A percentile compares a stretch with the other conserved stretches of the same genome.
Evolutionary conservation across 768 basidiomycete genomes (phyloP).

Genomic region (Amanita rimosa): DNA sequence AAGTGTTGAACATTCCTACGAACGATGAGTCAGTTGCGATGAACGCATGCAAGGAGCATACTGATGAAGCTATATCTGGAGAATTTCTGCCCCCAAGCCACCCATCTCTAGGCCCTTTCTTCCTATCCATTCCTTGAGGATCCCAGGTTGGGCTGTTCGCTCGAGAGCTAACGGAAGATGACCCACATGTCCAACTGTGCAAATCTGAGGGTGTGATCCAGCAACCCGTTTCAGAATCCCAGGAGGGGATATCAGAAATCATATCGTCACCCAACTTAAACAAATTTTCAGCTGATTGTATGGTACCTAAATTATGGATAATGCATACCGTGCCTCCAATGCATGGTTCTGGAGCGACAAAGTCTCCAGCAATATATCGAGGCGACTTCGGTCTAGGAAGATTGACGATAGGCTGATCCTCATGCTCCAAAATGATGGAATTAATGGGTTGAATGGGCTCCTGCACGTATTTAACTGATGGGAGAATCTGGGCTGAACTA

Average conservation of each 20-base stretch:
- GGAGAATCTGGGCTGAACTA: not conserved
- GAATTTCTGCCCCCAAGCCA: not conserved
- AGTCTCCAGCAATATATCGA: not conserved
- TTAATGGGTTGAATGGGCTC: not conserved
- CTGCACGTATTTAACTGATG: not conserved
- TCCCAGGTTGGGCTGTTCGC: not conserved
- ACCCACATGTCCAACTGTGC: not conserved
- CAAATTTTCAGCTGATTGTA: not conserved
- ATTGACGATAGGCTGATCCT: not conserved
- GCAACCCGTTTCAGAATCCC: not conserved
- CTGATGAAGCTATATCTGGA: not conserved
- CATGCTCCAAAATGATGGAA: not conserved
- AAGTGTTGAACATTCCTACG: not conserved
- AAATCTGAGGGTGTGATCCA: not conserved
- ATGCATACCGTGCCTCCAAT: not conserved
- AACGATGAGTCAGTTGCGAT: not conserved
- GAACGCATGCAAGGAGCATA: not conserved
- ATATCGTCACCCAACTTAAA: not conserved
- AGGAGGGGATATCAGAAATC: not conserved
- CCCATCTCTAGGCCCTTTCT: not conserved
- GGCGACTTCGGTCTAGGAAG: not conserved
- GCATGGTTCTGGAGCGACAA: not conserved
- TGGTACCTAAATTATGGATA: not conserved
- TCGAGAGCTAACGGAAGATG: not conserved
- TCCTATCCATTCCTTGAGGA: not conserved